Evolutionary conservation across 768 basidiomycete species (phyloP), one percentile per base, ranked within the genome.

Genomic region (Tubosaeta sp.): DNA sequence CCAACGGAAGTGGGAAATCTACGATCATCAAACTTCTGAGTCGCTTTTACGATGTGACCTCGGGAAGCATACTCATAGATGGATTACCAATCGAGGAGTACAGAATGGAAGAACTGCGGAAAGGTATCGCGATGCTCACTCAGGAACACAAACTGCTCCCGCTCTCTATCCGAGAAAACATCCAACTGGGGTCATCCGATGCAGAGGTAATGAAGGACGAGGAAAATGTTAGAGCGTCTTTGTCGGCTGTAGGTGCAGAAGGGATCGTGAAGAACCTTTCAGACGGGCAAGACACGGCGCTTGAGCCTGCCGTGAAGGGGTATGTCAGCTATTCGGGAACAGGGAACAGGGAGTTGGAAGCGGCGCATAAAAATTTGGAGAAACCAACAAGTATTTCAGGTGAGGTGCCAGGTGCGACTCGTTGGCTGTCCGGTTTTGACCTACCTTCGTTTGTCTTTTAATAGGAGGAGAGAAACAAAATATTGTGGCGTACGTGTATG

Each of bases 21-120:
- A 70, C 70, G 3, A 61, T 77, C 11, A 61, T 77, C 26, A 76
- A 77, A 46, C 61, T 80, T 7, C 50, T 79, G 12, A 66, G 65
- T 10, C 60, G 76, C 11, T 43, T 73, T 4, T 64, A 66, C 22
- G 65, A 69, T 9, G 62, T 67, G 0, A 60, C 59, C 0, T 64
- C 61, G 5, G 79, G 78, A 0, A 59, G 68, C 25, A 72, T 81
- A 26, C 56, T 67, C 0, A 51, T 74, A 31, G 76, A 80, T 54
- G 73, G 67, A 34, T 49, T 59, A 43, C 67, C 72, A 1, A 54
- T 77, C n/a, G 37, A 53, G 19, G 56, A 60, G 5, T 78, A 72
- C 43, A 55, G 59, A 9, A 43, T 71, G 4, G 50, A 56, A 1
- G 63, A 67, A 17, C 51, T 81, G 29, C 72, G 76, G 10, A 50